A percentile compares a stretch with the other conserved stretches of the same genome.
Evolutionary conservation across 73 alveolate species (phyloP).

Genomic region (Tetrahymena malaccensis): DNA sequence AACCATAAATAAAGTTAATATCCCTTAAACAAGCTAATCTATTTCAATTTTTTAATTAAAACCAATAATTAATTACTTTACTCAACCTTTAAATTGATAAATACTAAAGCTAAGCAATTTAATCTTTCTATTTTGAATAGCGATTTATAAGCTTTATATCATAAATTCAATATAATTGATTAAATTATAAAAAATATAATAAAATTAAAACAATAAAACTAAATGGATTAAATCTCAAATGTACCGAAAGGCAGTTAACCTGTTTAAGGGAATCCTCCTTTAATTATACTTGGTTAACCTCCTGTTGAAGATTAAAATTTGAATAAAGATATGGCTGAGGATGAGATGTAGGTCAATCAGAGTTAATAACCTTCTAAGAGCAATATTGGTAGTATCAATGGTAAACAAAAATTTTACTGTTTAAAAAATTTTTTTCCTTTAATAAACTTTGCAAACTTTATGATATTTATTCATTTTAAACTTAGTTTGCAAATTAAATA

Average conservation of each 20-base stretch:
- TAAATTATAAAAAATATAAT: not conserved
- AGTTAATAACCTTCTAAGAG: not conserved
- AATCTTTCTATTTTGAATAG: not conserved
- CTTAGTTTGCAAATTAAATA: too few species aligned
- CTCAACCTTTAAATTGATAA: too few species aligned
- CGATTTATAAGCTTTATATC: too few species aligned
- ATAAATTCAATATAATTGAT: not conserved
- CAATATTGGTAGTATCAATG: not conserved
- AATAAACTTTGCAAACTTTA: too few species aligned
- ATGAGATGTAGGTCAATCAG: not conserved
- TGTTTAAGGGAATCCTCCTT: not conserved
- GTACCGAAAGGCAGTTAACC: not conserved
- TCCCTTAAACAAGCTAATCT: too few species aligned
- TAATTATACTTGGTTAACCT: not conserved
- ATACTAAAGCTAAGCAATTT: too few species aligned
- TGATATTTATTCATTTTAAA: too few species aligned
- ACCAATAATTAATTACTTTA: too few species aligned
- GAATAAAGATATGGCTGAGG: not conserved
- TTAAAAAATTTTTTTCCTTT: too few species aligned
- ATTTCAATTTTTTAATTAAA: too few species aligned
- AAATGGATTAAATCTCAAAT: not conserved
- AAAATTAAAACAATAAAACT: not conserved
- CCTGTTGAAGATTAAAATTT: not conserved
- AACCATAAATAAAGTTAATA: too few species aligned
- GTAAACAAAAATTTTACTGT: not conserved